These are phyloP conservation scores for Cochlearia excelsa DNA, from an alignment of 345 rosid species.

Conservation along the genomic window DNA sequence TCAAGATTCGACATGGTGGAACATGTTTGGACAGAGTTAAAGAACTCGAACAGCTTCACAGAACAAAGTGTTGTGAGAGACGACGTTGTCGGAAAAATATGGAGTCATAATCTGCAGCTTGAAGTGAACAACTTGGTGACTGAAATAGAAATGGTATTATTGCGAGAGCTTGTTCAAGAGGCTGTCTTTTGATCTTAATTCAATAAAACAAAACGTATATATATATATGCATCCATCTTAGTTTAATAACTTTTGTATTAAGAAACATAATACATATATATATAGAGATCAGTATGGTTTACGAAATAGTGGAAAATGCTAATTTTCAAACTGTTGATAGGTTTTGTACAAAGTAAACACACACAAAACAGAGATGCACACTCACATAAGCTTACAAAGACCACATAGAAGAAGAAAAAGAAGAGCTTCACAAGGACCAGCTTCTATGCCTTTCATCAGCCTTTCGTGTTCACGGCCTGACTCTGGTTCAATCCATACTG, in stretches of 20 bases:
- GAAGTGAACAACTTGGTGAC: slow-evolving; percentile 52
- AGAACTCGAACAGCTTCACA: slow-evolving; percentile 50
- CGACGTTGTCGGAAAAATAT: slow-evolving; percentile 70
- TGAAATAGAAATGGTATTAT: slow-evolving; percentile 60
- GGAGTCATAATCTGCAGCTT: slow-evolving; percentile 49
- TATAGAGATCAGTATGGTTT: not conserved
- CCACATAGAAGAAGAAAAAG: slow-evolving; percentile 9
- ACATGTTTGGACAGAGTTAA: slow-evolving; percentile 61
- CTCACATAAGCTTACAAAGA: slow-evolving; percentile 14
- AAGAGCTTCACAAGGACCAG: slow-evolving; percentile 21
- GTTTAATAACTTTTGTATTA: not conserved
- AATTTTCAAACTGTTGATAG: slow-evolving; percentile 1
- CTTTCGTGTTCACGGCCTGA: slow-evolving; percentile 28
- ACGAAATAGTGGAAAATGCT: slow-evolving; percentile 12
- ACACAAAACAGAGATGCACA: slow-evolving; percentile 22
- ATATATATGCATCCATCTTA: not conserved
- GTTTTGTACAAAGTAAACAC: slow-evolving; percentile 20
- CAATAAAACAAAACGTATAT: slow-evolving; percentile 20
- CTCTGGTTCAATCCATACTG: slow-evolving; percentile 34
- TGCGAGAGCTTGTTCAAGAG: slow-evolving; percentile 79
- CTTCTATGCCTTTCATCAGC: slow-evolving; percentile 21
- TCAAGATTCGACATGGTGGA: slow-evolving; percentile 43
- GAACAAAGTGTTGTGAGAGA: slow-evolving; percentile 60
- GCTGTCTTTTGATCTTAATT: slow-evolving; percentile 52
- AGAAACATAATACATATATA: not conserved